A percentile compares a stretch with the other conserved stretches of the same genome.
Evolutionary conservation across 345 rosid species (phyloP).

Genomic region (Carallia pectinifolia): DNA sequence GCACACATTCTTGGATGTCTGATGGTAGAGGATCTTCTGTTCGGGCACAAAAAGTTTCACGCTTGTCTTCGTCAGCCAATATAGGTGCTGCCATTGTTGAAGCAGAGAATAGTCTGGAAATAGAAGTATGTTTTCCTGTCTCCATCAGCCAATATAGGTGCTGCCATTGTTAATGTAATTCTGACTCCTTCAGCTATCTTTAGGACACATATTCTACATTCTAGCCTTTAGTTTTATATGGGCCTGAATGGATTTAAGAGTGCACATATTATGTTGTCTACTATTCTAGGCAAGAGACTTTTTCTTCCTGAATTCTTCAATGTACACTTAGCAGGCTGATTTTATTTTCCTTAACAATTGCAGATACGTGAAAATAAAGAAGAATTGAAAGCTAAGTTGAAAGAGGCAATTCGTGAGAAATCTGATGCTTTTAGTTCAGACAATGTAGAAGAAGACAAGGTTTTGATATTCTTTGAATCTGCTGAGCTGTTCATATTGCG

Average conservation of each 20-base stretch:
- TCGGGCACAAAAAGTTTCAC: conserved; percentile 44
- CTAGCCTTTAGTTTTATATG: conserved; percentile 44
- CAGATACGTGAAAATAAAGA: conserved; percentile 62
- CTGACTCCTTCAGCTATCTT: conserved; percentile 41
- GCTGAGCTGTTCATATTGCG: neutral
- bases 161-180: conserved; percentile 25
- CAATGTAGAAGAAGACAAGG: conserved; percentile 74
- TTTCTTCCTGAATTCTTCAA: neutral
- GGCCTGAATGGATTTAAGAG: conserved; percentile 52
- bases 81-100: conserved; percentile 79
- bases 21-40: conserved; percentile 34
- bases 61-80: conserved; percentile 52
- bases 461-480: conserved; percentile 19
- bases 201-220: conserved; percentile 38
- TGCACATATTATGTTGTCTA: conserved; percentile 13
- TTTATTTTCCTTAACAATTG: conserved; percentile 9
- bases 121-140: conserved; percentile 71
- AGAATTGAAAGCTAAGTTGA: conserved; percentile 69
- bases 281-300: conserved; percentile 1
- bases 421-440: conserved; percentile 65
- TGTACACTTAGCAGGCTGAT: conserved; percentile 3
- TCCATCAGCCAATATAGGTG: conserved; percentile 30
- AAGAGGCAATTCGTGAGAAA: conserved; percentile 63
- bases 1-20: conserved; percentile 9
- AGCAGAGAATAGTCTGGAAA: conserved; percentile 65